Percentiles rank a stretch among this genome's conserved stretches.
phyloP scores from a whole-genome alignment of 2,329 filamentous ascomycete genomes.

The Zymoseptoria brevis region DNA sequence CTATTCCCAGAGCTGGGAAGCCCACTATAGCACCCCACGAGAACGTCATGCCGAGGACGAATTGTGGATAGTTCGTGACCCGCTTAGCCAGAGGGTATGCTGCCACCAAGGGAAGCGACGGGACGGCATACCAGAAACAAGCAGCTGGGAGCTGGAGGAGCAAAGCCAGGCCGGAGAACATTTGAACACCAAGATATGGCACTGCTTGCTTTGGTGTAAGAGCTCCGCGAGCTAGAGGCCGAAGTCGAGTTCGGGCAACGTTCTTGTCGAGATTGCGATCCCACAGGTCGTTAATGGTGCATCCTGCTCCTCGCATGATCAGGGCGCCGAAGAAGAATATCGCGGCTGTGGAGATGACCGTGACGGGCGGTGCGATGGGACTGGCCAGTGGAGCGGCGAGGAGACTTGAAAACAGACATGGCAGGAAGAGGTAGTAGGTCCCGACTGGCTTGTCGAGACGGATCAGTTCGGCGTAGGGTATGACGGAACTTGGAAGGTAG shows the following conservation, averaged over 20 bases:
- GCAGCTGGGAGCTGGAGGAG: slow-evolving; percentile 66
- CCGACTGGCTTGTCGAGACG: slow-evolving; percentile 75
- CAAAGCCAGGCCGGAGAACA: slow-evolving; percentile 64
- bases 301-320: slow-evolving; percentile 81
- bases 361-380: slow-evolving; percentile 52
- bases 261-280: slow-evolving; percentile 79
- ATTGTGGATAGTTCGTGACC: slow-evolving; percentile 79
- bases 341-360: slow-evolving; percentile 54
- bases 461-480: slow-evolving; percentile 76
- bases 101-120: slow-evolving; percentile 64
- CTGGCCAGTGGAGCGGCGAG: slow-evolving; percentile 63
- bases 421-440: slow-evolving; percentile 78
- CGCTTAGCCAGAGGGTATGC: slow-evolving; percentile 78
- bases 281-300: slow-evolving; percentile 86
- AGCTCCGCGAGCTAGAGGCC: slow-evolving; percentile 73
- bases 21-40: slow-evolving; percentile 86
- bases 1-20: slow-evolving; percentile 73
- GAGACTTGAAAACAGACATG: slow-evolving; percentile 75
- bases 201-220: slow-evolving; percentile 64
- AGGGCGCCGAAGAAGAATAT: slow-evolving; percentile 71
- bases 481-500: slow-evolving; percentile 57
- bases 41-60: slow-evolving; percentile 74
- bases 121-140: slow-evolving; percentile 71
- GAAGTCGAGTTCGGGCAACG: slow-evolving; percentile 65
- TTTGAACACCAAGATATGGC: slow-evolving; percentile 65